Percentiles rank a stretch among this genome's conserved stretches.
Conservation (phyloP, 176 grass and related monocot genomes). For the Poa pratensis region DNA sequence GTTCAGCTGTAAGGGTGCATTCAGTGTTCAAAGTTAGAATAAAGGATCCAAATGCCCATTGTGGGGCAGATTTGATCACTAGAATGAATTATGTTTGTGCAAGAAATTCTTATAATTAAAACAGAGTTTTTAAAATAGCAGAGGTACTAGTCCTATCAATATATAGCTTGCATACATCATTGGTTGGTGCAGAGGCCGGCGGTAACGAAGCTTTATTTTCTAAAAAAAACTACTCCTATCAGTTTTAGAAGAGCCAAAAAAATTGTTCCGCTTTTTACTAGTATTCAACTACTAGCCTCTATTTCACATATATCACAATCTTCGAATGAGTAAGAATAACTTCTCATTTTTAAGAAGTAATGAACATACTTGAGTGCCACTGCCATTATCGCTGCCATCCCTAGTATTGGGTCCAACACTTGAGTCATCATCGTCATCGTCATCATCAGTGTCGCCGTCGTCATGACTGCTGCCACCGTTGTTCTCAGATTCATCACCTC, state of each 20-base stretch:
- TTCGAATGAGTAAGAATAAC: constrained; percentile 22
- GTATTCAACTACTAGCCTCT: constrained; percentile 13
- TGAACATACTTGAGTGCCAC: constrained; percentile 77
- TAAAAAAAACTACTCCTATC: not conserved
- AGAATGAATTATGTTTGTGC: not conserved
- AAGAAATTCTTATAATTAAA: not conserved
- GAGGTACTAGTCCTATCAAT: not conserved
- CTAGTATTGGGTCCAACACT: constrained; percentile 67
- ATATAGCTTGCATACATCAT: too few relatives aligned
- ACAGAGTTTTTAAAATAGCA: not conserved
- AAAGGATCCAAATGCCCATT: not conserved
- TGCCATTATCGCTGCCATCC: constrained; percentile 91
- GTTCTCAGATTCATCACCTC: constrained; percentile 56
- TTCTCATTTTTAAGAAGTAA: constrained; percentile 7
- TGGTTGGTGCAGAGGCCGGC: too few relatives aligned
- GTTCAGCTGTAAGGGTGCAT: constrained; percentile 6
- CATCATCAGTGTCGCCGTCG: constrained; percentile 28
- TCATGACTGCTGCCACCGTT: constrained; percentile 59
- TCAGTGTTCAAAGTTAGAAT: not conserved
- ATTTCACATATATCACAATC: constrained; percentile 6
- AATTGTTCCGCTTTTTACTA: not conserved
- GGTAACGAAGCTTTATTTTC: too few relatives aligned
- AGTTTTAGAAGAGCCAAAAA: constrained; percentile 5
- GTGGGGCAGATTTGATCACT: not conserved
- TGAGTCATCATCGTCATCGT: constrained; percentile 38